Base-by-base conservation (phyloP, 192 early-diverging fungal genomes). In the Linnemannia elongata region DNA sequence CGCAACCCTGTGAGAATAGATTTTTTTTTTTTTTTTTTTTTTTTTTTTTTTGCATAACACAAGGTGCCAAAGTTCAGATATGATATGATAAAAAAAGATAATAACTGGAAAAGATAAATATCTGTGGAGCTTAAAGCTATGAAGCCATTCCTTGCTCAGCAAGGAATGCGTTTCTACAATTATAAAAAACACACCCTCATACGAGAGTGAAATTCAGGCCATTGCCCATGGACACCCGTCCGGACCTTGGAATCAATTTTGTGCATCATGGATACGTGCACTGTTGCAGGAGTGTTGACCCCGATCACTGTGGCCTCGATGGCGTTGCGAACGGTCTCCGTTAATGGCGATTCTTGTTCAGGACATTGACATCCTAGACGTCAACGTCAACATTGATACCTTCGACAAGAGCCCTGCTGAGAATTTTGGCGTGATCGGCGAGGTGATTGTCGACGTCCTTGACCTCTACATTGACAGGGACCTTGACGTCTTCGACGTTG, bases 271-370 rank as follows among this genome's bases (percentile, higher is more conserved):
- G 57, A 63, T 63, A 63, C 20, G 57, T 18, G 57, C 13, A 63
- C 20, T 63, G 57, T 18, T 63, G 20, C 3, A 63, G 57, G 57
- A 63, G 1, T 30, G 13, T 63, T 63, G 57, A 63, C 57, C 57
- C 57, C n/a, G 57, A 63, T 63, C 57, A 63, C 17, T 17, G 57
- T 1, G 57, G 57, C 7, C 57, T 63, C 15, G 57, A 63, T 63
- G 57, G 57, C 57, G 12, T 63, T 18, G 57, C 57, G 57, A 38
- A 71, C 39, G 69, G 35, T 71, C 69, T 71, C 9, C 69, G 9
- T 71, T 71, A 71, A 38, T 71, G 4, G 69, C 1, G 57, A 18
- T 71, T 71, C 69, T 71, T 71, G 69, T 36, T 71, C 35, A 71
- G 69, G 9, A 71, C 33, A 6, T 24, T 66, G 60, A 71, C 57